Evolutionary conservation across 306 rosid genomes (phyloP), one percentile per base, ranked within the genome.

Genomic region (Crataegus laevigata): DNA sequence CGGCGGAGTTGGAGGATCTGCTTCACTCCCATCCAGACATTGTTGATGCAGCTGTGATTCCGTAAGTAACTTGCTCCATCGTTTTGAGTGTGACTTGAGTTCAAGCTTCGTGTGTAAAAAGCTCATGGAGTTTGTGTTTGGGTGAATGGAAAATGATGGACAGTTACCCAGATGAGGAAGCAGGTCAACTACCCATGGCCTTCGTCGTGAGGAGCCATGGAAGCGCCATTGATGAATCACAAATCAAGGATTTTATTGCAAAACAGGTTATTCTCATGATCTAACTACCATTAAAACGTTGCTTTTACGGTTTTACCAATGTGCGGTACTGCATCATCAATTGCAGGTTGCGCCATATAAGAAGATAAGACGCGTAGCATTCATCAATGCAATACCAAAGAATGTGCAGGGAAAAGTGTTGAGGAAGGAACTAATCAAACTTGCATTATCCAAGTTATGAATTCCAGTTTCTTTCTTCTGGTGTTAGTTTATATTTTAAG

Each of bases 131-230:
- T 47, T 47, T 47, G 54, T 14, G 52, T 15, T 15, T 15, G 54
- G 2, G 34, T 34, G 61, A n/a, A 11, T n/a, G 61, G 28, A n/a
- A 8, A 55, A 22, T 55, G 61, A 8, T 55, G 3, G 61, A 55
- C 78, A 91, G 96, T 73, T 91, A 82, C 68, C 91, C 93, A 7
- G 89, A 88, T 74, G 91, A 85, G 30, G 91, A 88, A 75, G 93
- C 90, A 0, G 96, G 96, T n/a, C 93, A 91, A 47, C 76, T 91
- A 40, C 96, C 96, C 4, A 74, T 91, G 83, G 91, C 93, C 14
- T 85, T 75, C 60, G 88, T 91, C 50, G 85, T 88, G 62, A 84
- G 88, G 82, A 66, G 75, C 4, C 62, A 25, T 13, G 85, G 80
- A 24, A 85, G 93, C 57, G 66, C 40, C 6, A 72, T 84, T 17